Conservation (phyloP, 2,329 filamentous ascomycete genomes). For the Daldinia sp. region DNA sequence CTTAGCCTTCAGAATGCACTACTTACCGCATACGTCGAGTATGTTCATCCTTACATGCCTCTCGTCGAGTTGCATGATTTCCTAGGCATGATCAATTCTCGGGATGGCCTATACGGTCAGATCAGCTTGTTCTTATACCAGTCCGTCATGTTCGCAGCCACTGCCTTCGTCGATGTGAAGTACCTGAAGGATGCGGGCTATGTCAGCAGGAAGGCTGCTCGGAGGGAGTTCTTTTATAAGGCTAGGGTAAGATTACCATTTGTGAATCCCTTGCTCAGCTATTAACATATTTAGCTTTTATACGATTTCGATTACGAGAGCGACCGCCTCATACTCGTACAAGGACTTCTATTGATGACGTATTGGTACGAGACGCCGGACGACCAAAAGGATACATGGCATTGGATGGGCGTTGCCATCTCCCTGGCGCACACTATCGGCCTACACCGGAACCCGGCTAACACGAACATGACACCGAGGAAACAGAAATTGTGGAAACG, state of each 20-base stretch:
- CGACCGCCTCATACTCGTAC: slow-evolving; percentile 87
- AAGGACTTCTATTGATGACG: slow-evolving; percentile 89
- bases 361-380: slow-evolving; percentile 98
- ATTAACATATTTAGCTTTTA: slow-evolving; percentile 65
- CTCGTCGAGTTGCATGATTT: slow-evolving; percentile 75
- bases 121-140: slow-evolving; percentile 90
- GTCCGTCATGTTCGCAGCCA: slow-evolving; percentile 92
- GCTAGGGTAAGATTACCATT: slow-evolving; percentile 70
- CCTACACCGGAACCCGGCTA: slow-evolving; percentile 82
- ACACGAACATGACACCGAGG: slow-evolving; percentile 75
- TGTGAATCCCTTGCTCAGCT: not conserved
- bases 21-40: slow-evolving; percentile 83
- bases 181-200: slow-evolving; percentile 81
- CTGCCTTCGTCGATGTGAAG: slow-evolving; percentile 85
- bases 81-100: slow-evolving; percentile 66
- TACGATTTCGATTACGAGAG: slow-evolving; percentile 97
- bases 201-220: slow-evolving; percentile 77
- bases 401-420: slow-evolving; percentile 97
- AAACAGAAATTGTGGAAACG: slow-evolving; percentile 90
- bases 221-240: slow-evolving; percentile 89
- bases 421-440: slow-evolving; percentile 94
- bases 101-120: slow-evolving; percentile 74
- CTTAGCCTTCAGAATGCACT: slow-evolving; percentile 78
- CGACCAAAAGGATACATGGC: slow-evolving; percentile 97
- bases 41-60: slow-evolving; percentile 94